Evolutionary conservation across 1,139 yeast species (phyloP).

Genomic region (Hyphopichia pseudoburtonii): DNA sequence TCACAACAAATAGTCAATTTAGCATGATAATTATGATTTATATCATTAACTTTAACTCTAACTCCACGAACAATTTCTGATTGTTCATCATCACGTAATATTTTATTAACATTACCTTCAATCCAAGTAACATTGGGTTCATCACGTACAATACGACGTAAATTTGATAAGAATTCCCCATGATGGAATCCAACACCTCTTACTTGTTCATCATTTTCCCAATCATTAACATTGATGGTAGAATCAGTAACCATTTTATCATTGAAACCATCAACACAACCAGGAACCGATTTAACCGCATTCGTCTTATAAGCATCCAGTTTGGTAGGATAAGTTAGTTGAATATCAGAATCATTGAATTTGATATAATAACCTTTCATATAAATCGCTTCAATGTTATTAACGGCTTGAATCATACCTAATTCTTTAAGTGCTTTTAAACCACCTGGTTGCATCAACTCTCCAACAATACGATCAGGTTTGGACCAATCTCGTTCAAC

Average conservation of each 20-base stretch:
- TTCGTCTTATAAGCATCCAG: conserved; percentile 42
- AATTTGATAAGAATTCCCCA: conserved; percentile 78
- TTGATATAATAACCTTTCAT: conserved; percentile 82
- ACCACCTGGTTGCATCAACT: conserved; percentile 94
- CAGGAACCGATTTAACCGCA: conserved; percentile 51
- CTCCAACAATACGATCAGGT: conserved; percentile 97
- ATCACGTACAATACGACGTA: conserved; percentile 65
- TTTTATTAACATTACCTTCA: conserved; percentile 76
- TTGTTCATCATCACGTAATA: conserved; percentile 51
- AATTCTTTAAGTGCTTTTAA: conserved; percentile 74
- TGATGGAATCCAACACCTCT: conserved; percentile 89
- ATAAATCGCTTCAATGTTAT: conserved; percentile 76
- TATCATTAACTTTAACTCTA: conserved; percentile 33
- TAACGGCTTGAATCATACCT: conserved; percentile 79
- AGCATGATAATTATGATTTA: conserved; percentile 45
- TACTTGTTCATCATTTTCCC: conserved; percentile 63
- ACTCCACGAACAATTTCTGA: conserved; percentile 68
- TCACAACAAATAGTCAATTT: conserved; percentile 80
- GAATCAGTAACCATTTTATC: conserved; percentile 52
- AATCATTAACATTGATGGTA: conserved; percentile 47
- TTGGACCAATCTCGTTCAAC: conserved; percentile 86
- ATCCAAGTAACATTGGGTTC: conserved; percentile 74
- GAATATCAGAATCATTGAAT: conserved; percentile 55
- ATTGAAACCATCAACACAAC: conserved; percentile 54
- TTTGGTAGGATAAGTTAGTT: conserved; percentile 72